Percentiles rank a stretch among this genome's conserved stretches.
These are phyloP conservation scores for Coniochaeta sp. DNA, from an alignment of 2,329 filamentous ascomycete species.

Conservation along the genomic window DNA sequence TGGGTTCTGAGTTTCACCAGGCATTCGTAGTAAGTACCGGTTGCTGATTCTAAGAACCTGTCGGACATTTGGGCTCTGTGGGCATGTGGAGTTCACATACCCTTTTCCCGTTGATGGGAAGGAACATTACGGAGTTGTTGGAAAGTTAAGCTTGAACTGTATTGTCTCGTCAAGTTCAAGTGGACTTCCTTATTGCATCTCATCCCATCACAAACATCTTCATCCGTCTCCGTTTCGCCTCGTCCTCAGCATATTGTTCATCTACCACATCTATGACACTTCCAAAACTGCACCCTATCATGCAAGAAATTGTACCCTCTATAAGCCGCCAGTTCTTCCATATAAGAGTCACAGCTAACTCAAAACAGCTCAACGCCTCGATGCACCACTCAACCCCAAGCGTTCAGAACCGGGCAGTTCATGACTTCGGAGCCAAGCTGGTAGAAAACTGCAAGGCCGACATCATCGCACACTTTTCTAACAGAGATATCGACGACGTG, in stretches of 20 bases:
- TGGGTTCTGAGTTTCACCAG: constrained; percentile 45
- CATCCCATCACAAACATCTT: too few relatives aligned
- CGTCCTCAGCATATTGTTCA: too few relatives aligned
- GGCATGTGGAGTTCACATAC: too few relatives aligned
- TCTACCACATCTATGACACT: not conserved
- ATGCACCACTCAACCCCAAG: constrained; percentile 34
- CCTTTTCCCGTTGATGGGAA: not conserved
- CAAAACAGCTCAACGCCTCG: constrained; percentile 37
- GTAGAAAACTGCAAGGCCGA: constrained; percentile 31
- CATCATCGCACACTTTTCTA: constrained; percentile 31
- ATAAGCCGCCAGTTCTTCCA: not conserved
- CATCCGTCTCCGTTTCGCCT: too few relatives aligned
- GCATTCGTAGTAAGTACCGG: constrained; percentile 41
- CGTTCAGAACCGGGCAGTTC: constrained; percentile 30
- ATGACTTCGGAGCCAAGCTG: constrained; percentile 39
- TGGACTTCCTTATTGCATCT: too few relatives aligned
- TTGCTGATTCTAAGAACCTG: too few relatives aligned
- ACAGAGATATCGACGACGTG: constrained; percentile 37
- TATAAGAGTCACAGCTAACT: not conserved
- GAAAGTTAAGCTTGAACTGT: too few relatives aligned
- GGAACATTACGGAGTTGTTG: too few relatives aligned
- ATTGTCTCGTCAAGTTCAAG: too few relatives aligned
- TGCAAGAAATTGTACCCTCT: not conserved
- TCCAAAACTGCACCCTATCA: too few relatives aligned
- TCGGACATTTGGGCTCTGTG: too few relatives aligned